Percentiles rank a stretch among this genome's conserved stretches.
phyloP scores from a whole-genome alignment of 345 rosid species.

The Gossypium ekmanianum region DNA sequence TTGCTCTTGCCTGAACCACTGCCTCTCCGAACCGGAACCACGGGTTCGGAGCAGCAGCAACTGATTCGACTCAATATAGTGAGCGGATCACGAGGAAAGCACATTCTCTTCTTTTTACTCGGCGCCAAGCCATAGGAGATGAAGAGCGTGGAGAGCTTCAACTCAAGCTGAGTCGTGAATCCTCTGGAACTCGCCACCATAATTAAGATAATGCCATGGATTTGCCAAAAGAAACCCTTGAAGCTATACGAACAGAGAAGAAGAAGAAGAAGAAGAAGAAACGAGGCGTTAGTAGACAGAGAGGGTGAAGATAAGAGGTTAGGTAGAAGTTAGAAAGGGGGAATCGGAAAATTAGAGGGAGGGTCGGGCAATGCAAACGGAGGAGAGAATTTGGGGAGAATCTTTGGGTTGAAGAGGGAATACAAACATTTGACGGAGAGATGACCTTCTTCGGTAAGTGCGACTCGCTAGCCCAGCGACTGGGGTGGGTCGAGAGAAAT shows the following conservation, averaged over 20 bases:
- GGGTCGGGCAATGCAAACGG: constrained; percentile 9
- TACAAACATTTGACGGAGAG: constrained; percentile 13
- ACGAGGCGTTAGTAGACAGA: neutral
- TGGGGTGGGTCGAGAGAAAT: neutral
- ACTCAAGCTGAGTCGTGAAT: constrained; percentile 56
- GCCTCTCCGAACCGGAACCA: constrained; percentile 46
- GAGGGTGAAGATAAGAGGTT: constrained; percentile 7
- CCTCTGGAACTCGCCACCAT: constrained; percentile 64
- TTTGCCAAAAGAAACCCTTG: constrained; percentile 24
- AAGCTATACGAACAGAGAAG: neutral
- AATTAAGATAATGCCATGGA: constrained; percentile 47
- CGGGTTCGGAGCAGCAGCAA: constrained; percentile 61
- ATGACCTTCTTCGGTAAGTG: neutral
- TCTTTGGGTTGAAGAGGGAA: constrained; percentile 10
- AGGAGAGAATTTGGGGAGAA: constrained; percentile 25
- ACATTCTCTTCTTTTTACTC: constrained; percentile 31
- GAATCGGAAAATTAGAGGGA: neutral
- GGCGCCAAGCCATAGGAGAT: constrained; percentile 28
- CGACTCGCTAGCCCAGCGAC: neutral
- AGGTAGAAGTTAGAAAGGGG: neutral
- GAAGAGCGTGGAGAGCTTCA: constrained; percentile 33
- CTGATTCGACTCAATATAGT: constrained; percentile 27
- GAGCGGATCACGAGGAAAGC: constrained; percentile 20
- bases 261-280: neutral
- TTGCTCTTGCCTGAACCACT: constrained; percentile 27